These are phyloP conservation scores for Spiromastix sp. DNA, from an alignment of 2,329 filamentous ascomycete species.

Conservation along the genomic window DNA sequence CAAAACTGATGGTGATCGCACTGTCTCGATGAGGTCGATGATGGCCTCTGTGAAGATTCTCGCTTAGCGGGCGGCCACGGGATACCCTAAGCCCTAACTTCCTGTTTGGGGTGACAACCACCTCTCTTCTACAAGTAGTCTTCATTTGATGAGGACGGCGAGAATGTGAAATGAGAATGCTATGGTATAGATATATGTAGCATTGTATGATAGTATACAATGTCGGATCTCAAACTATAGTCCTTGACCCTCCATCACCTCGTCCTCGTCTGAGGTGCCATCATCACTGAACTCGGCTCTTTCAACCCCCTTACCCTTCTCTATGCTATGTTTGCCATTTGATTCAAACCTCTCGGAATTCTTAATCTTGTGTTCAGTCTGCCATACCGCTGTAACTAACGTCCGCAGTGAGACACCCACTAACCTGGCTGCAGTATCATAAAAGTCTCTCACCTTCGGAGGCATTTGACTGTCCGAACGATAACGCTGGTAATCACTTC, in stretches of 20 bases:
- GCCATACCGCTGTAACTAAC: slow-evolving; percentile 40
- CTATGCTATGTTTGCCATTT: too few species aligned
- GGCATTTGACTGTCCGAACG: slow-evolving; percentile 38
- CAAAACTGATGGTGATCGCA: slow-evolving; percentile 30
- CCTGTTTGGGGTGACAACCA: slow-evolving; percentile 1
- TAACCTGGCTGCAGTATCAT: slow-evolving; percentile 40
- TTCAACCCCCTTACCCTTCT: too few species aligned
- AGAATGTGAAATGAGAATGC: too few species aligned
- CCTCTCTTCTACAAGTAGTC: too few species aligned
- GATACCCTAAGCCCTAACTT: slow-evolving; percentile 32
- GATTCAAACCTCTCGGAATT: too few species aligned
- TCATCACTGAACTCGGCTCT: too few species aligned
- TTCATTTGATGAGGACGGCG: too few species aligned
- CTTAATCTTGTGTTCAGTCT: slow-evolving; percentile 36
- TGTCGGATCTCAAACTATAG: too few species aligned
- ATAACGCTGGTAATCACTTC: slow-evolving; percentile 41
- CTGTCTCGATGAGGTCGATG: slow-evolving; percentile 23
- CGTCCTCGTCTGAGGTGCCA: too few species aligned
- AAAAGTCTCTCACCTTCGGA: slow-evolving; percentile 37
- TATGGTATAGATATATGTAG: too few species aligned
- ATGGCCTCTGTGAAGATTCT: slow-evolving; percentile 31
- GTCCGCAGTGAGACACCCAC: slow-evolving; percentile 41
- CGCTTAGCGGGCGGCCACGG: slow-evolving; percentile 32
- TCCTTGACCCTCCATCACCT: too few species aligned
- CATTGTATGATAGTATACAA: too few species aligned